Evolutionary conservation across 768 basidiomycete species (phyloP).

Genomic region (Suillus luteus): DNA sequence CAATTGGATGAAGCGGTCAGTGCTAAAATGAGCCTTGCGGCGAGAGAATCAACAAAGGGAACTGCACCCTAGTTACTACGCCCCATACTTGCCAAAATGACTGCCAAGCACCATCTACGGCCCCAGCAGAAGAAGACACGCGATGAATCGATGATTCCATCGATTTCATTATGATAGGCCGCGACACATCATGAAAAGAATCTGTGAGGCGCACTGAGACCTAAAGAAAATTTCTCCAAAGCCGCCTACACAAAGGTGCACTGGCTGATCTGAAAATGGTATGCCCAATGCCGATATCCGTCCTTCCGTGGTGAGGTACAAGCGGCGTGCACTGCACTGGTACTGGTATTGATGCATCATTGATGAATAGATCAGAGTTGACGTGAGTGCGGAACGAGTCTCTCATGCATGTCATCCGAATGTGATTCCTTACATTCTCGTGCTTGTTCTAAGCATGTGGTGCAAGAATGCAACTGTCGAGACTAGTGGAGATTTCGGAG

Average conservation of each 20-base stretch:
- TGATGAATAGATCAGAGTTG: neutral
- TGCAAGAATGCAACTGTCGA: neutral
- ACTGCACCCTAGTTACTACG: neutral
- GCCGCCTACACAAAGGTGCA: neutral
- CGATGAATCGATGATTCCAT: neutral
- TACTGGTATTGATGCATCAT: neutral
- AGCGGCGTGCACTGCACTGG: neutral
- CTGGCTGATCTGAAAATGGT: neutral
- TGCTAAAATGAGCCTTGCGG: conserved; percentile 41
- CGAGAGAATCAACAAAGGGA: conserved; percentile 42
- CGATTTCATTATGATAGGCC: neutral
- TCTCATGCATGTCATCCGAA: conserved; percentile 9
- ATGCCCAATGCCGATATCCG: neutral
- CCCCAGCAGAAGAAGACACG: neutral
- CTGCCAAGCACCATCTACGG: neutral
- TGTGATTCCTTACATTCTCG: neutral
- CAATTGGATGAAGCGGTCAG: conserved; percentile 26
- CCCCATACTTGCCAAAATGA: neutral
- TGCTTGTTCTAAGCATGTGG: neutral
- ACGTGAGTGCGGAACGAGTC: neutral
- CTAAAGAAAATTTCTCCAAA: neutral
- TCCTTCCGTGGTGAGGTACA: neutral
- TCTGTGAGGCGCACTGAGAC: neutral
- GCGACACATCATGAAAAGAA: neutral
- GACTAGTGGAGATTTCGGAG: neutral